Base-by-base conservation (phyloP, 2,329 filamentous ascomycete genomes). In the Ascocoryne sarcoides region DNA sequence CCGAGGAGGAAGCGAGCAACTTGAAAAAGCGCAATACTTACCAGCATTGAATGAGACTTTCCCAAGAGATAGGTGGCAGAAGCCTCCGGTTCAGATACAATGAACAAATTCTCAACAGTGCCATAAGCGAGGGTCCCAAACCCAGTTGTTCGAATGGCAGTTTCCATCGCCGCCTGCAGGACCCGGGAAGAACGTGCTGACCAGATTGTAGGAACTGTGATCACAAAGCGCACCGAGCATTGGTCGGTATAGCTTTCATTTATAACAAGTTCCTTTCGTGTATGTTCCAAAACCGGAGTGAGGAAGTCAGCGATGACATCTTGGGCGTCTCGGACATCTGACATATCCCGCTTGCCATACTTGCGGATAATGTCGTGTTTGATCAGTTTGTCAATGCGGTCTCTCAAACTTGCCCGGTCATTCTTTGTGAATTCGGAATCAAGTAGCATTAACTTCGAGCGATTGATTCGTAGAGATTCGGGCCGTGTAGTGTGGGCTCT, bases 51-150 rank as follows among this genome's bases (percentile, higher is more conserved):
- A 14, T 37, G 34, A 3, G 32, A 51, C n/a, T 31, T 43, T n/a
- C 42, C 47, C 28, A 58, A 36, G 4, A 56, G 44, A 32, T 49
- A 55, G 2, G 50, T 56, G 0, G 54, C 55, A 1, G 56, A 56
- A 12, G 54, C 54, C 42, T 59, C 56, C 3, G 56, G 56, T 31
- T 59, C 57, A 7, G 50, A 49, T 4, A 57, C 48, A 12, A 59
- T 49, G 26, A 58, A 60, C 2, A 60, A 36, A 16, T 55, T 53
- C 14, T 57, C 48, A n/a, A 57, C 29, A 20, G 39, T 48, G 3
- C 39, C 36, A 10, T 43, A 19, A 3, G 29, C 34, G 10, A 46
- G 23, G 1, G 31, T 36, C 4, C 50, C 46, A 21, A 52, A 44
- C 1, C 26, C 19, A 2, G 43, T 40, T 5, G 36, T 36, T 16